Percentiles rank a stretch among this genome's conserved stretches.
These are phyloP conservation scores for Waltiozyma sp. DNA, from an alignment of 1,139 yeast species.

Conservation along the genomic window DNA sequence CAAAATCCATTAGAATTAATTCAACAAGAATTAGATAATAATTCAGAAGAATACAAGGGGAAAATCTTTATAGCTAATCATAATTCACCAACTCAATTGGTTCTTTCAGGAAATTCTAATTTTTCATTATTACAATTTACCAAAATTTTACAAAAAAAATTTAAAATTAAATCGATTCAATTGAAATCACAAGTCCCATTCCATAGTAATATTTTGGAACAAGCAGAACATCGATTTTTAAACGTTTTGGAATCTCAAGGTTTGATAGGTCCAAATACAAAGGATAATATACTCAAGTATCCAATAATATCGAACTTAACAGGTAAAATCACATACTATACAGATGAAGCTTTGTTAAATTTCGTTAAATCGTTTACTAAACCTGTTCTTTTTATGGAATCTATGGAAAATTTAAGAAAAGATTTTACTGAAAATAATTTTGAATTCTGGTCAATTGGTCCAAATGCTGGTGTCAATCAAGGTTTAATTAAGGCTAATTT, in stretches of 20 bases:
- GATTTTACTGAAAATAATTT: not conserved
- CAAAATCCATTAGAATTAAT: not conserved
- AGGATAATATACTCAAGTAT: constrained; percentile 9
- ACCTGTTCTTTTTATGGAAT: constrained; percentile 35
- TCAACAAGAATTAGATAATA: not conserved
- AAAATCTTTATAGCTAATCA: constrained; percentile 26
- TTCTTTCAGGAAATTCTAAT: constrained; percentile 27
- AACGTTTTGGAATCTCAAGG: constrained; percentile 13
- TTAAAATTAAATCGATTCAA: constrained; percentile 20
- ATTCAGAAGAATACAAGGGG: not conserved
- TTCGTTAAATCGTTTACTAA: constrained; percentile 28
- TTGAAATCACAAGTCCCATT: constrained; percentile 38
- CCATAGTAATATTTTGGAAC: constrained; percentile 27
- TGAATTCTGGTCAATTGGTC: constrained; percentile 15
- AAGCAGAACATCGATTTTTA: constrained; percentile 25
- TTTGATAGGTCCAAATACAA: constrained; percentile 4
- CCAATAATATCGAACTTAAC: constrained; percentile 29
- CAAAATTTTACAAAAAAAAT: constrained; percentile 15
- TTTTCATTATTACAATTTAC: constrained; percentile 16
- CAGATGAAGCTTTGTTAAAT: constrained; percentile 18
- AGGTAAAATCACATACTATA: constrained; percentile 20
- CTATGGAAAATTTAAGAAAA: constrained; percentile 18
- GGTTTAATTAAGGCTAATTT: constrained; percentile 6
- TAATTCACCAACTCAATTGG: constrained; percentile 29
- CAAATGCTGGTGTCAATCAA: constrained; percentile 14